Evolutionary conservation across 495 filamentous ascomycete species (phyloP), one percentile per base, ranked within the genome.

Genomic region (Aspergillus panamensis): DNA sequence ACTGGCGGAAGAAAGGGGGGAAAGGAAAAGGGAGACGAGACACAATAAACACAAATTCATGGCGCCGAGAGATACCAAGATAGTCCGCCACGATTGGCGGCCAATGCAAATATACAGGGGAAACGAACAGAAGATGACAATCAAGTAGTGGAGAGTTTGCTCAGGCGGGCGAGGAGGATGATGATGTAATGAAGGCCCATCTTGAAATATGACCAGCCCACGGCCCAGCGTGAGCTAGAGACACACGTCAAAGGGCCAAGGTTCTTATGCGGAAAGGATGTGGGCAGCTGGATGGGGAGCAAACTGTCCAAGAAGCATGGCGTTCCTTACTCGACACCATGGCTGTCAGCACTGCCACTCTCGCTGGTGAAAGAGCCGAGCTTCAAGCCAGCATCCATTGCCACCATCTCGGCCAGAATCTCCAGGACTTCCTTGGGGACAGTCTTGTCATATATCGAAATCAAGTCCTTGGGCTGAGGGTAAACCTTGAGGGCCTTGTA

Each of bases 401-500:
- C 95, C 68, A 97, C 93, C 92, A 98, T 97, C 75, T 96, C 91
- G 40, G 94, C 95, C 44, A 98, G 85, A 53, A 97, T 83, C 69
- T 97, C 94, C 48, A 98, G 82, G 37, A 97, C 87, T 53, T 92
- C 92, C 84, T 96, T 96, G 48, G 91, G 84, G 20, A 96, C 92
- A 44, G 93, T 97, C 83, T 96, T 96, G 74, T 97, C 95, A 76
- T 97, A 98, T 70, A 98, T 97, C 56, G 78, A 81, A 70, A 98
- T 96, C 55, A 98, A 80, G 66, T 97, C 94, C 66, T 85, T 82
- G 8, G 94, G 94, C 61, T 91, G 86, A 8, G 94, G 94, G 75
- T 98, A 98, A 35, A 98, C 94, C 81, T 97, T 98, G 65, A 98
- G 81, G 39, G 94, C 94, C 81, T 89, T 92, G 84, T 96, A 98